A percentile compares a stretch with the other conserved stretches of the same genome.
phyloP scores from a whole-genome alignment of 768 basidiomycete species.

The Russula foetens region DNA sequence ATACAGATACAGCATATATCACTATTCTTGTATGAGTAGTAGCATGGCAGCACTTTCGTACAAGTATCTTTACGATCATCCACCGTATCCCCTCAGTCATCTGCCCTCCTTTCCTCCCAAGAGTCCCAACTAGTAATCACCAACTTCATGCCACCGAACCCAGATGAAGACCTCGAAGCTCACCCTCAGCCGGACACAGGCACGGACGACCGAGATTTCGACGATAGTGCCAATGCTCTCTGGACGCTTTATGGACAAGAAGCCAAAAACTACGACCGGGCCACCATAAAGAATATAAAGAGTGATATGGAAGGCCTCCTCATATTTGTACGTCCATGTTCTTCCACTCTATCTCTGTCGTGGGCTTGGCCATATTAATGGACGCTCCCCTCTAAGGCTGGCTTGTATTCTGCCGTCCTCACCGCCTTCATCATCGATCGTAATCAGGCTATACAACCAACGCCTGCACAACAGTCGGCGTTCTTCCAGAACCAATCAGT shows the following conservation, averaged over 20 bases:
- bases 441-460: slow-evolving; percentile 6
- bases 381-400: slow-evolving; percentile 10
- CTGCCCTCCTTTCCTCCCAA: too few species aligned
- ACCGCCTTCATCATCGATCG: slow-evolving; percentile 13
- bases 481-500: slow-evolving; percentile 1
- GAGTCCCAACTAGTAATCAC: too few species aligned
- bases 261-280: not conserved
- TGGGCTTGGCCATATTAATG: not conserved
- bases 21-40: too few species aligned
- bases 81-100: too few species aligned
- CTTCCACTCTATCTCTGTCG: not conserved
- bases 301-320: too few species aligned
- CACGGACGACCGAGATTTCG: too few species aligned
- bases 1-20: too few species aligned
- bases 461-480: slow-evolving; percentile 1
- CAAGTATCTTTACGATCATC: too few species aligned
- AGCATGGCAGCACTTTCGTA: too few species aligned
- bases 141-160: too few species aligned
- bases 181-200: too few species aligned
- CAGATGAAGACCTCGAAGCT: too few species aligned
- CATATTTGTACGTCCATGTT: not conserved
- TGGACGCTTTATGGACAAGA: not conserved
- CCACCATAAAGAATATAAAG: not conserved
- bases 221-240: slow-evolving; percentile 1
- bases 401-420: slow-evolving; percentile 11